Conservation (phyloP, 2,329 filamentous ascomycete species). For the Cryphonectria radicalis region DNA sequence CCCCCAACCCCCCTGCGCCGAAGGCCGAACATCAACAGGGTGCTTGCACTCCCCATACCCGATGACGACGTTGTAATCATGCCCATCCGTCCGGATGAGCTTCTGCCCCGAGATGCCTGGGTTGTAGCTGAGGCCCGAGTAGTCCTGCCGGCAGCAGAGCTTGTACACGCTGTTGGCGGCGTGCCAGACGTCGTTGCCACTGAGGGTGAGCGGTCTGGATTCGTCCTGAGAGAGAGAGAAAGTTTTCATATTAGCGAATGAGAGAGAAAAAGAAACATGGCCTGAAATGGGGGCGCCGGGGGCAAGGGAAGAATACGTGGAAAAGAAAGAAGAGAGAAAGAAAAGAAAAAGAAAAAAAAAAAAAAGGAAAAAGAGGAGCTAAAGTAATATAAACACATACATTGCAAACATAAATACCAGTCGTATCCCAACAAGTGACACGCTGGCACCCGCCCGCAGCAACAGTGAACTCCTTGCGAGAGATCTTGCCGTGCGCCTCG, state of each 20-base stretch:
- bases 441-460: constrained; percentile 14
- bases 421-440: constrained; percentile 23
- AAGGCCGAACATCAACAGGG: constrained; percentile 3
- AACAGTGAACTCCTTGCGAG: constrained; percentile 4
- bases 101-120: constrained; percentile 24
- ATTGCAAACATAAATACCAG: constrained; percentile 25
- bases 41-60: constrained; percentile 21
- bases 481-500: constrained; percentile 9
- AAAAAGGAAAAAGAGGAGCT: not conserved
- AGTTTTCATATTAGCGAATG: not conserved
- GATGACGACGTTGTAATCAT: constrained; percentile 17
- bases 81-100: constrained; percentile 7
- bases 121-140: not conserved
- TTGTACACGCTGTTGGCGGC: constrained; percentile 14
- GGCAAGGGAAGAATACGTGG: no score
- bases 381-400: constrained; percentile 3
- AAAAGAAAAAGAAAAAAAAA: not conserved
- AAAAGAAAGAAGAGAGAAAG: not conserved
- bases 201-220: not conserved
- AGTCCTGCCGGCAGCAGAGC: constrained; percentile 20
- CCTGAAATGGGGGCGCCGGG: no score
- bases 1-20: constrained; percentile 3
- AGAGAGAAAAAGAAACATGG: no score
- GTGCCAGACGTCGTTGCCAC: constrained; percentile 2
- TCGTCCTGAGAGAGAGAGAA: constrained; percentile 11